Evolutionary conservation across 176 grass and related monocot species (phyloP), one percentile per base, ranked within the genome.

Genomic region (Zizania latifolia): DNA sequence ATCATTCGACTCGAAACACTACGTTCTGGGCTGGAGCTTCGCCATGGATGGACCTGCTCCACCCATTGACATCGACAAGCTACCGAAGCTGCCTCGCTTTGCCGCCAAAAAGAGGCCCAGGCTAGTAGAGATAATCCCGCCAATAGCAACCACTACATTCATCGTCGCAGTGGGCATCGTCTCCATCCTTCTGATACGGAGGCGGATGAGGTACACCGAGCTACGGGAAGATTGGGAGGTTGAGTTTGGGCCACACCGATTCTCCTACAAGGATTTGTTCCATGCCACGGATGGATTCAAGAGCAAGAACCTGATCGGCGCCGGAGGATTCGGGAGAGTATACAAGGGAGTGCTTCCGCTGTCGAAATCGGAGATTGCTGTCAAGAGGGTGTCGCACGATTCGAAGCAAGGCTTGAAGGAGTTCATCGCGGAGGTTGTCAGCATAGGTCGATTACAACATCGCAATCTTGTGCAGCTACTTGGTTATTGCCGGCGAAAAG

Each of bases 381-480:
- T 88, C 5, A 88, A 88, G 34, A 70, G 23, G 62, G 66, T 88
- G 12, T 82, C 85, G 1, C 85, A 82, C 36, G 64, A 72, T 4
- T 87, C 85, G 2, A 82, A 35, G 17, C 78, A 86, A 46, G 84
- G 78, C 1, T 55, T 81, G 70, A 86, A 80, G 35, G 62, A 86
- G 58, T 86, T 86, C 39, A 64, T 86, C 8, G 78, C 84, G 0
- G 84, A 86, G 84, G 39, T 86, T 12, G 77, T 86, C 11, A 86
- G 70, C 22, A 58, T 88, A 13, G 85, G 85, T 19, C 79, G 58
- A 14, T 66, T 88, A 5, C 72, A 65, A 45, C 87, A 89, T 21
- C 78, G 82, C 29, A 85, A 85, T 46, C 57, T 89, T 8, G 87
- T 85, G 31, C 87, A 77, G 11, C 11, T 89, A 8, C 62, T 89